Evolutionary conservation across 192 early-diverging fungal genomes (phyloP), one percentile per base, ranked within the genome.

Genomic region (Coemansia sp.): DNA sequence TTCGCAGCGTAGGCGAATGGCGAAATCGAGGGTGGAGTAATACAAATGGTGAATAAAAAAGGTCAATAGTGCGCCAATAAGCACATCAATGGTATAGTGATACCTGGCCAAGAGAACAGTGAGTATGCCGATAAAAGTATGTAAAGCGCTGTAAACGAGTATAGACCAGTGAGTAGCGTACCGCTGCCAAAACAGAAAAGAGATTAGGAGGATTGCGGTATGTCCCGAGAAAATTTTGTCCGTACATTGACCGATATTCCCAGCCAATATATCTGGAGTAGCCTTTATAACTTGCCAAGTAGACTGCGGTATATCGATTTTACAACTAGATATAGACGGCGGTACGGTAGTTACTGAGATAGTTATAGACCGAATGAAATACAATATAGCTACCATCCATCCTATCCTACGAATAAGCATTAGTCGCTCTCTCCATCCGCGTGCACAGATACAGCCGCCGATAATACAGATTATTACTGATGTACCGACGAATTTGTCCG

Each of bases 211-310:
- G 32, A 89, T 77, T 3, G 83, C 78, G 1, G 88, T 88, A 72
- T 89, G 88, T 8, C 88, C 88, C 3, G 87, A 88, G 40, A 86
- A 89, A n/a, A 89, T 85, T 70, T 87, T 87, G 77, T 89, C 86
- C 4, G 87, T 86, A 73, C 88, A 89, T 46, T 85, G 84, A 38
- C 84, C 76, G 9, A 75, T 75, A 7, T 73, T 63, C 2, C 86
- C 86, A 7, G 84, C 82, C 50, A 88, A 61, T 13, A 86, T 81
- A 13, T 85, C 67, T 0, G 85, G 75, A 19, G 82, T 76, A 30
- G 83, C 80, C 42, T 61, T 65, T 33, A 88, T 74, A 1, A 84
- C 76, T 9, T 86, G 69, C 70, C 77, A 77, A 10, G 70, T 72
- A 9, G 75, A 69, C 69, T 82, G 69, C n/a, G 86, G 66, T 4